Evolutionary conservation across 148 eudicot species (phyloP).

Genomic region (Chenopodium formosanum): DNA sequence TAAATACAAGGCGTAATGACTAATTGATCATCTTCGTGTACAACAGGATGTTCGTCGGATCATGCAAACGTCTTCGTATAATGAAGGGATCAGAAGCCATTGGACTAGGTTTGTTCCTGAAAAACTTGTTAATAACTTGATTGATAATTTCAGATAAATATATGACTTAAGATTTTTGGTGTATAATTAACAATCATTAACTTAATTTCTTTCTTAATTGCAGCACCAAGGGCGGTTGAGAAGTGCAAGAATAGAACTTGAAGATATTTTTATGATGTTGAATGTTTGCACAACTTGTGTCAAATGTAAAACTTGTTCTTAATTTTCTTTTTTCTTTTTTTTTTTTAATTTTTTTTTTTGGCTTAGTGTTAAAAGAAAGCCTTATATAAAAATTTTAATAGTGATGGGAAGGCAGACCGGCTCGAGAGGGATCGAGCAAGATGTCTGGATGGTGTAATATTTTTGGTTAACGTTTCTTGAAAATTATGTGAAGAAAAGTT

Average conservation of each 20-base stretch:
- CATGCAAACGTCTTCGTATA: conserved; percentile 64
- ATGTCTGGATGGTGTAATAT: conserved; percentile 34
- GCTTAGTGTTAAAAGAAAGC: conserved; percentile 26
- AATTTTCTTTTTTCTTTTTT: background rate
- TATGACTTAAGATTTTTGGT: background rate
- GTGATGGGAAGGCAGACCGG: conserved; percentile 35
- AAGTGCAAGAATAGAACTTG: conserved; percentile 61
- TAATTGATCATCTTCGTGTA: background rate
- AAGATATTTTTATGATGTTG: conserved; percentile 15
- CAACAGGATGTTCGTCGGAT: conserved; percentile 53
- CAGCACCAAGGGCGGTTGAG: conserved; percentile 67
- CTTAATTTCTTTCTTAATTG: conserved; percentile 5
- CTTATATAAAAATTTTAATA: conserved; percentile 6
- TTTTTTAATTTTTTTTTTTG: conserved; percentile 1
- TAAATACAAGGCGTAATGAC: background rate
- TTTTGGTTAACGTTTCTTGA: conserved; percentile 25
- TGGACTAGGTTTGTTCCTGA: conserved; percentile 44
- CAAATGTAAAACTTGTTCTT: conserved; percentile 29
- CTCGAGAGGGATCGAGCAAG: conserved; percentile 42
- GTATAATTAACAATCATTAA: background rate
- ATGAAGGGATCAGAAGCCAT: conserved; percentile 70
- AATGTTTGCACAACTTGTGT: conserved; percentile 14
- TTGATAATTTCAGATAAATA: no score
- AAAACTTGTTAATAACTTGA: background rate
- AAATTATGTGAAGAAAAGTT: conserved; percentile 27